phyloP scores from a whole-genome alignment of 257 asterid species.

The Osmanthus fragrans region DNA sequence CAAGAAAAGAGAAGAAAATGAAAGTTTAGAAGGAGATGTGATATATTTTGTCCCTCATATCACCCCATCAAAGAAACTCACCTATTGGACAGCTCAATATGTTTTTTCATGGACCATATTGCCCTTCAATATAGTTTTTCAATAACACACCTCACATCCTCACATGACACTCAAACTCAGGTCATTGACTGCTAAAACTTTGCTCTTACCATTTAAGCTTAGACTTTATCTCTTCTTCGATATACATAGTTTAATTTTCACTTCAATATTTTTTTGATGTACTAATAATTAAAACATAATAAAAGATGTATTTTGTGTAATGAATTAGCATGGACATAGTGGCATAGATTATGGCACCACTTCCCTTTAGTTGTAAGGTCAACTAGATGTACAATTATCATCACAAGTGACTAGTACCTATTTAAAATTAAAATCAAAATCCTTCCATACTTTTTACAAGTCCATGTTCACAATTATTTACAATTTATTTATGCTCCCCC shows the following conservation, averaged over 20 bases:
- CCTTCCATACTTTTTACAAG: background rate
- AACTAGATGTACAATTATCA: background rate
- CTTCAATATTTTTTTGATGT: too few species aligned
- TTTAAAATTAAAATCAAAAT: background rate
- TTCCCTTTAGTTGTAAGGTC: background rate
- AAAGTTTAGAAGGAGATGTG: constrained; percentile 31
- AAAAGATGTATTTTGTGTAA: background rate
- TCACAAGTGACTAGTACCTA: background rate
- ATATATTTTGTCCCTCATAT: constrained; percentile 31
- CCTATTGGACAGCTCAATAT: background rate
- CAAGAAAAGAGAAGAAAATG: constrained; percentile 15
- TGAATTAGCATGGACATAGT: background rate
- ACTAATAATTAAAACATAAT: constrained; percentile 9
- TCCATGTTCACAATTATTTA: too few species aligned
- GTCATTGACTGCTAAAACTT: too few species aligned
- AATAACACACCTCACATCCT: too few species aligned
- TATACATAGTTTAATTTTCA: too few species aligned
- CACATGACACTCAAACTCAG: too few species aligned
- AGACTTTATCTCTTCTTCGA: too few species aligned
- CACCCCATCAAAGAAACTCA: constrained; percentile 24
- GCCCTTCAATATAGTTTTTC: background rate
- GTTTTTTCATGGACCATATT: constrained; percentile 16
- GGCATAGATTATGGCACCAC: background rate
- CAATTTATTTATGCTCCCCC: too few species aligned
- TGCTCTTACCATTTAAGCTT: too few species aligned